A percentile compares a stretch with the other conserved stretches of the same genome.
Evolutionary conservation across 805 yeast species (phyloP).

Genomic region (Myxozyma kluyveri): DNA sequence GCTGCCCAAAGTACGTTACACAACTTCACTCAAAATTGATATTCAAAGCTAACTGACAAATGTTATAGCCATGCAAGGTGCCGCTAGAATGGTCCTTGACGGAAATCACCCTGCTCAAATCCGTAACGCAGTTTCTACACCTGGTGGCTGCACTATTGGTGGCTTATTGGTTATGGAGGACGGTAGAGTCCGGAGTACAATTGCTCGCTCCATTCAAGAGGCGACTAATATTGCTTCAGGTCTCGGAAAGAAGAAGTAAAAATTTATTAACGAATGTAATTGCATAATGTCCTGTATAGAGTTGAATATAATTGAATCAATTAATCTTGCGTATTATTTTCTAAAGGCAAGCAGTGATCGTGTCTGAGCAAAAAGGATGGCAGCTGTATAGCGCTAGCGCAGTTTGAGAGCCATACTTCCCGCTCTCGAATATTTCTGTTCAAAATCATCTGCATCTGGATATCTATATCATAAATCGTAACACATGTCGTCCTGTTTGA

Average conservation of each 20-base stretch:
- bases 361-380: no score
- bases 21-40: no score
- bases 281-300: conserved; percentile 1
- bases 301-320: conserved; percentile 5
- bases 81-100: conserved; percentile 81
- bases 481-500: no score
- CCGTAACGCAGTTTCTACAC: conserved; percentile 88
- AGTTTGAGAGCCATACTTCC: no score
- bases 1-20: conserved; percentile 85
- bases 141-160: conserved; percentile 97
- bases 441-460: no score
- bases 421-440: no score
- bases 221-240: conserved; percentile 59
- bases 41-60: neutral
- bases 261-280: neutral
- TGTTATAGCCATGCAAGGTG: conserved; percentile 49
- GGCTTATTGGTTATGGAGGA: conserved; percentile 93
- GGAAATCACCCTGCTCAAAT: conserved; percentile 86
- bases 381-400: no score
- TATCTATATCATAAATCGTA: no score
- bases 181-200: conserved; percentile 79
- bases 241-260: conserved; percentile 27
- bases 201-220: conserved; percentile 84
- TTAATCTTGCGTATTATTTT: no score
- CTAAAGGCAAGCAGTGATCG: no score